Evolutionary conservation across 2,329 filamentous ascomycete genomes (phyloP), one percentile per base, ranked within the genome.

Genomic region (Apiospora pterosperma): DNA sequence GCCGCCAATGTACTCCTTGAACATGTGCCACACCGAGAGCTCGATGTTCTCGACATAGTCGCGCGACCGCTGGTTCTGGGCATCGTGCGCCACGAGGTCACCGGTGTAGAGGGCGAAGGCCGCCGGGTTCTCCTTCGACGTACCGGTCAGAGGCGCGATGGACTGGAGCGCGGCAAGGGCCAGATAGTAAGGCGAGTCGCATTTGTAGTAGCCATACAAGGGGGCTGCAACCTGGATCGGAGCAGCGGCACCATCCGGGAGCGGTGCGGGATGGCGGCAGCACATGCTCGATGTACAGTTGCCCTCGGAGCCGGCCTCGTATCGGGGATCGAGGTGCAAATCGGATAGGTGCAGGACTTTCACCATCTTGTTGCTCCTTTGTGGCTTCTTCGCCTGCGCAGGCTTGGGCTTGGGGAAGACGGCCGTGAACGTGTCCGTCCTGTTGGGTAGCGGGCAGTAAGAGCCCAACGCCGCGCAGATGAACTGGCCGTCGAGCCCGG

Each of bases 101-200:
- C 85, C 85, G 1, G 85, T 87, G 69, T 87, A 88, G 23, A 87
- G 73, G 0, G 82, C 81, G 78, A 83, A 86, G 0, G 80, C 85
- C 11, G 85, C 76, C 6, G 81, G 78, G 5, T 79, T 70, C 3
- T 78, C 67, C 28, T 73, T 71, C 4, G 80, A 81, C 10, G 85
- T 87, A 4, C 85, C 85, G 2, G 85, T 87, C 70, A 88, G 71
- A 7, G 85, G 81, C 1, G 78, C 82, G 42, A 88, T 80, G 2
- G 85, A 82, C 71, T 87, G 81, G 19, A 88, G 72, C 21, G 84
- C 85, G 10, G 85, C 83, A 6, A 86, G 76, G 12, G 80, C 83
- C 7, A 88, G 77, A 62, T 84, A 85, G 67, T 86, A 87, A 1
- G 85, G 85, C 8, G 84, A 84, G 70, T 88, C 86, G 69, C 86